Evolutionary conservation across 2,329 filamentous ascomycete genomes (phyloP).

Genomic region (Pseudogymnoascus sp.): DNA sequence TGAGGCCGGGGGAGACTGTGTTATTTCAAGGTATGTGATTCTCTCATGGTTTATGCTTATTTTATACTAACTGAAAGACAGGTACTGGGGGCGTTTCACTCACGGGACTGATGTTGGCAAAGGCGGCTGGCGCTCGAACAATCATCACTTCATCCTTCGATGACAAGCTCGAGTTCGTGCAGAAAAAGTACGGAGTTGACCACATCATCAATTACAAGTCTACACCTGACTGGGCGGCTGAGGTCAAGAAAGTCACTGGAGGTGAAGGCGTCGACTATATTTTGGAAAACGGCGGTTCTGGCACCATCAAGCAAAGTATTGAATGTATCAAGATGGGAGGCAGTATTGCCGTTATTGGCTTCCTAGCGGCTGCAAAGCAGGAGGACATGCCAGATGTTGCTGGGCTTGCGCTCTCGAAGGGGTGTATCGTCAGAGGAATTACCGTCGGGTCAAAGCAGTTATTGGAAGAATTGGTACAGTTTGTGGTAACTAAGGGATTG

Average conservation of each 20-base stretch:
- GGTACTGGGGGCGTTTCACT: conserved; percentile 44
- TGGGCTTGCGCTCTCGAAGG: conserved; percentile 27
- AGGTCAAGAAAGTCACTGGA: conserved; percentile 44
- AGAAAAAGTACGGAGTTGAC: conserved; percentile 46
- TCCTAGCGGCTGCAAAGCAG: conserved; percentile 26
- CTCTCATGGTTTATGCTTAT: conserved; percentile 11
- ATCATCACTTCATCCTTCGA: conserved; percentile 48
- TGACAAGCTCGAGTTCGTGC: conserved; percentile 37
- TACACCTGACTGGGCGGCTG: conserved; percentile 52
- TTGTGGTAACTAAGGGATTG: conserved; percentile 27
- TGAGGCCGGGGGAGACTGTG: conserved; percentile 38
- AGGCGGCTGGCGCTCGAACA: conserved; percentile 39
- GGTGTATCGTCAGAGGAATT: conserved; percentile 33
- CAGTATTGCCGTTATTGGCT: conserved; percentile 41
- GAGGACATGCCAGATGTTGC: conserved; percentile 31
- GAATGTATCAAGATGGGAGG: conserved; percentile 41
- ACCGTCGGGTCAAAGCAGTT: conserved; percentile 32
- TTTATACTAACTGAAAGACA: conserved; percentile 16
- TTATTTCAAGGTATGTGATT: conserved; percentile 30
- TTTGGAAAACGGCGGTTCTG: conserved; percentile 59
- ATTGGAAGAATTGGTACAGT: conserved; percentile 32
- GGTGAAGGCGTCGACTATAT: conserved; percentile 54
- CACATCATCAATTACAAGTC: conserved; percentile 56
- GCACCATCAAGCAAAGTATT: conserved; percentile 52
- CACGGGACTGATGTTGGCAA: conserved; percentile 41